Evolutionary conservation across 768 basidiomycete species (phyloP), one percentile per base, ranked within the genome.

Genomic region (Dentipellis fragilis): DNA sequence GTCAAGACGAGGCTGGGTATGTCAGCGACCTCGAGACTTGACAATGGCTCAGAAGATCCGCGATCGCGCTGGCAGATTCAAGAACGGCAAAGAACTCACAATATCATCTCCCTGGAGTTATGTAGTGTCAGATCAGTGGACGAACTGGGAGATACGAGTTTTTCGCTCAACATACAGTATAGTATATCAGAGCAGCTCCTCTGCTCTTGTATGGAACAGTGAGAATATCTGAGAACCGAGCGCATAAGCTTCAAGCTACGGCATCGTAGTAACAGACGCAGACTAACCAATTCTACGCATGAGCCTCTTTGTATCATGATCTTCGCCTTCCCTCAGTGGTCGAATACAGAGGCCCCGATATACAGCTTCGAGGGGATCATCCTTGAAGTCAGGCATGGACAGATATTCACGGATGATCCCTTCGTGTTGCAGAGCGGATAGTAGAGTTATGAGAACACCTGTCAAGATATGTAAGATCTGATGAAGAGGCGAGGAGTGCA

Each of bases 181-280:
- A 96, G 68, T 96, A 96, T n/a, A 96, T 70, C 52, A 93, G 68
- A 0, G 93, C 92, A 1, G 87, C 93, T 0, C 93, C 94, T 63
- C 85, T 79, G 23, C 76, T 80, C 52, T 71, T 69, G 79, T 85
- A 93, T 1, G 93, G 91, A 1, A 94, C 80, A 16, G 83, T 83
- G 34, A 96, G 72, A 58, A 94, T 85, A 64, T 95, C 93, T 78
- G n/a, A 19, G 22, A 4, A 42, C 14, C 23, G 19, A 10, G 47
- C 29, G 11, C 37, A 49, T 46, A 17, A 49, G 54, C 22, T 61
- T 23, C 16, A 2, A n/a, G 10, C 12, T 21, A n/a, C 16, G 34
- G 17, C 34, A 10, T 14, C 6, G 17, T 36, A 38, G 52, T 6
- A 17, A 53, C 38, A 6, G 36, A 52, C 51, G 29, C 10, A 21